Evolutionary conservation across 2,329 filamentous ascomycete genomes (phyloP), one percentile per base, ranked within the genome.

Genomic region (Cordyceps cateniannulata): DNA sequence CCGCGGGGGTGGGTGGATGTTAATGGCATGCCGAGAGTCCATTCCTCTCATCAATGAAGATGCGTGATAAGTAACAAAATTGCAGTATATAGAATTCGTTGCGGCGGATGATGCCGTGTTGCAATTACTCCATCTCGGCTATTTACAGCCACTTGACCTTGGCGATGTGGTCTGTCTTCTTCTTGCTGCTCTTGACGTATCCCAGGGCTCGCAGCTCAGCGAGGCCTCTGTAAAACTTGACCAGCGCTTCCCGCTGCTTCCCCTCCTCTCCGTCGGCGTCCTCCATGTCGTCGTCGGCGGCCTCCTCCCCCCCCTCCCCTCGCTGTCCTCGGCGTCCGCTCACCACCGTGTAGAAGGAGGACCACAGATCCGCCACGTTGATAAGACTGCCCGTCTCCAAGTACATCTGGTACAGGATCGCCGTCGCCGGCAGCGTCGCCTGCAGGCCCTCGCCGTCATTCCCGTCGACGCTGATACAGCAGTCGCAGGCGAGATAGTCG

Each of bases 101-200:
- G 29, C 12, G 29, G 29, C 8, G 8, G 29, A 32, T 32, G n/a
- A n/a, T n/a, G n/a, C n/a, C n/a, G n/a, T 32, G 29, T 32, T 32
- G 5, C 29, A 40, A 12, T 40, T 40, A 16, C 38, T 16, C 14
- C 3, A 2, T 5, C 38, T 40, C 18, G 12, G 14, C 38, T 40
- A 16, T 5, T 63, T 72, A 84, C 63, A 95, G 77, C 67, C 93
- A 95, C 71, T 89, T 92, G 85, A 92, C 80, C 78, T 97, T 98
- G 44, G 91, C 87, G 66, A 98, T 78, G 75, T 98, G 93, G 71
- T 98, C 95, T 25, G 87, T 85, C 79, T 96, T 96, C 79, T 93
- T 96, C 75, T 88, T 90, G 69, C 89, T 98, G 63, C 83, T 82
- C 77, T 95, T 97, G 63, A 98, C 82, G 75, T 97, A 88, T 8